Evolutionary conservation across 169 alveolate genomes (phyloP), one percentile per base, ranked within the genome.

Genomic region (Plasmodium inui): DNA sequence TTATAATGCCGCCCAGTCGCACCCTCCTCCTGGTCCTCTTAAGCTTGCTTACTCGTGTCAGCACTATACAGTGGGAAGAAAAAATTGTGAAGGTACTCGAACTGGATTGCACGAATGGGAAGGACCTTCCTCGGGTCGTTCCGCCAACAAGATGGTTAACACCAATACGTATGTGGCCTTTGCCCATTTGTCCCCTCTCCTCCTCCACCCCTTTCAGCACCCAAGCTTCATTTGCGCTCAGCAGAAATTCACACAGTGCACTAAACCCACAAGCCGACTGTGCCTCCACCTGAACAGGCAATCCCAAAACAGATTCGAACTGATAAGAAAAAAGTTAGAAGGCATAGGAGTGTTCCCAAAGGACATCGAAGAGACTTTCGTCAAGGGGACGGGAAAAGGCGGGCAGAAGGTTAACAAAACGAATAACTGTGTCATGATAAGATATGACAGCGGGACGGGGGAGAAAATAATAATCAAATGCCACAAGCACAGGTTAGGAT

Each of bases 371-470:
- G 98, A 97, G 90, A 32, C 92, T 34, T 96, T 93, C 92, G 91
- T 97, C 57, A 96, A 93, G 82, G 99, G 98, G 9, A 93, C 96
- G 37, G 99, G 99, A 22, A 97, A 97, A 28, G 99, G 99, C 8
- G 99, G 99, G 17, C 98, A 98, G 92, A 97, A 97, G 94, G 97
- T 97, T 41, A 98, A 98, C 92, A 98, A 98, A 93, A 95, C 98
- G 1, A 96, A 92, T 83, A 97, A 95, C 90, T 97, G 98, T 94
- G 98, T 96, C 30, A 95, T 97, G 88, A 86, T 98, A 53, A 96
- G 39, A 76, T 96, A 53, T 85, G 93, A 90, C 92, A 73, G 74
- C 72, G 67, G 73, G 19, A 81, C 83, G 76, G 96, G 95, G 32
- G 89, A 80, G 14, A 95, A 95, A 57, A 82, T 95, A n/a, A 81